Evolutionary conservation across 441 rosid genomes (phyloP).

Genomic region (Populus trichocarpa): DNA sequence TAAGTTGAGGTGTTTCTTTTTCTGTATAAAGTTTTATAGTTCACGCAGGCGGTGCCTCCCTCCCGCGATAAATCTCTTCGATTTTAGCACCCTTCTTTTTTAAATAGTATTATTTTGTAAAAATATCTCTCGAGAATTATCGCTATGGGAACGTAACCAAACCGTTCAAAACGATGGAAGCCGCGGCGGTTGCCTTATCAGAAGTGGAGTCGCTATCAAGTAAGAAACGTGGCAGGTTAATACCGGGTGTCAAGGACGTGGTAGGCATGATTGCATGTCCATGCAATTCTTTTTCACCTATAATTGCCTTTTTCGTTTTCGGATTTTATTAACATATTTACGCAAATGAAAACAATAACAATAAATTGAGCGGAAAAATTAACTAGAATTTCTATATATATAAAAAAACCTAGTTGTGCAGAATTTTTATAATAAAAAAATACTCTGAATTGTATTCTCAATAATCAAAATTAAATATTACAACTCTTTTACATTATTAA

Average conservation of each 20-base stretch:
- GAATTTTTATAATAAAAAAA: too few relatives aligned
- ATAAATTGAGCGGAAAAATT: too few relatives aligned
- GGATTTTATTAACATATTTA: too few relatives aligned
- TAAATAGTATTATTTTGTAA: not conserved
- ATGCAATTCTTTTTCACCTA: not conserved
- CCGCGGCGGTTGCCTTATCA: not conserved
- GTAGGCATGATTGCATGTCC: not conserved
- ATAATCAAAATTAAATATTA: too few relatives aligned
- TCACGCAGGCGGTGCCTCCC: constrained; percentile 24
- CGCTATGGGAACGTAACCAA: not conserved
- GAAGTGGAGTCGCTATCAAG: not conserved
- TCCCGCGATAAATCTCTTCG: constrained; percentile 16
- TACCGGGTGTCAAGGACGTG: not conserved
- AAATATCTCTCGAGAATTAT: not conserved
- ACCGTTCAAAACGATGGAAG: not conserved
- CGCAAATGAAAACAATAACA: not conserved
- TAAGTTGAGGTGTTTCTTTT: not conserved
- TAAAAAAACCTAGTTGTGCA: too few relatives aligned
- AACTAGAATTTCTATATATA: too few relatives aligned
- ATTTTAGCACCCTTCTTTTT: not conserved
- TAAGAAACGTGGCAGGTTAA: not conserved
- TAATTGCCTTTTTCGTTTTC: not conserved
- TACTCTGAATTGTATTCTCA: too few relatives aligned
- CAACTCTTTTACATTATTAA: too few relatives aligned
- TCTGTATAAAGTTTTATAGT: not conserved